These are phyloP conservation scores for Aspergillus ostianus DNA, from an alignment of 495 filamentous ascomycete species.

Conservation along the genomic window DNA sequence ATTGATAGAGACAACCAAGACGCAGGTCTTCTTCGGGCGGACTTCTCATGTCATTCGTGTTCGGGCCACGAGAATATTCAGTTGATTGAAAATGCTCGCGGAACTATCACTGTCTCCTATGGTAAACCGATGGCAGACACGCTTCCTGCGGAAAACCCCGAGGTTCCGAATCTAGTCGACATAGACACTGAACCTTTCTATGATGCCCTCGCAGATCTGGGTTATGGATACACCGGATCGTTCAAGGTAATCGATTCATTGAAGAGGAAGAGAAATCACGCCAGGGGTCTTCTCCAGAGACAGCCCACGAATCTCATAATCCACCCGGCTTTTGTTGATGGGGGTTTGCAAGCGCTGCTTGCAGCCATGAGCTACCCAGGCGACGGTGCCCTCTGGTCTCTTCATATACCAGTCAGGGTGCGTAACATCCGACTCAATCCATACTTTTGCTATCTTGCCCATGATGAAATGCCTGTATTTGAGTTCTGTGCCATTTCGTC, in stretches of 20 bases:
- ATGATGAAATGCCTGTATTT: not conserved
- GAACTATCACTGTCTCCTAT: not conserved
- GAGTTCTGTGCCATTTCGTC: not conserved
- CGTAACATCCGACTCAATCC: not conserved
- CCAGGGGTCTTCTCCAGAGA: not conserved
- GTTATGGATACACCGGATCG: conserved; percentile 2
- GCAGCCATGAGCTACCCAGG: not conserved
- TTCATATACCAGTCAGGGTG: not conserved
- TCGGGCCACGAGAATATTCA: not conserved
- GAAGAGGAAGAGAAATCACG: not conserved
- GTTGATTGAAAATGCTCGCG: not conserved
- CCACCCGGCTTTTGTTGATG: not conserved
- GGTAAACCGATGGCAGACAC: not conserved
- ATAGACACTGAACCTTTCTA: not conserved
- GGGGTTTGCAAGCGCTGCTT: not conserved
- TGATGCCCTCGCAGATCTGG: not conserved
- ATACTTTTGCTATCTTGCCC: not conserved
- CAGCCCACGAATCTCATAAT: not conserved
- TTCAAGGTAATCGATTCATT: not conserved
- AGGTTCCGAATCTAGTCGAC: not conserved
- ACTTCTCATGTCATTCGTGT: not conserved
- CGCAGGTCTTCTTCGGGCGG: not conserved
- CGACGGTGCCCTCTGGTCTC: not conserved
- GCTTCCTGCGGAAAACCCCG: not conserved
- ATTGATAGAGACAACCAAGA: not conserved